Evolutionary conservation across 2,329 filamentous ascomycete genomes (phyloP).

Genomic region (Ceratocystis albifundus): DNA sequence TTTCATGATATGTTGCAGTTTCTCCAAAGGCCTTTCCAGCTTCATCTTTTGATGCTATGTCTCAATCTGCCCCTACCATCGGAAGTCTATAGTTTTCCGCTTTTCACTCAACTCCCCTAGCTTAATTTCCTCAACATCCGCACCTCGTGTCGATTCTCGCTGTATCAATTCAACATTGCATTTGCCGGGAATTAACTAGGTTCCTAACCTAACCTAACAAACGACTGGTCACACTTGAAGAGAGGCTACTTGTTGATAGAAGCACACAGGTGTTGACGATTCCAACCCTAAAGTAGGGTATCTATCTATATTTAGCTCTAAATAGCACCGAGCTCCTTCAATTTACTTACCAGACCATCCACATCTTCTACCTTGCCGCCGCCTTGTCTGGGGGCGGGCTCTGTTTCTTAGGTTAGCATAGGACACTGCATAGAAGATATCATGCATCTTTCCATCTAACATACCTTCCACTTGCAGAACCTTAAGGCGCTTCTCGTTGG

Average conservation of each 20-base stretch:
- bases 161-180: too few species aligned
- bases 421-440: constrained; percentile 17
- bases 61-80: too few species aligned
- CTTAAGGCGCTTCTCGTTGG: constrained; percentile 67
- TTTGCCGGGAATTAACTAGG: too few species aligned
- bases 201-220: background rate
- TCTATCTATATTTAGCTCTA: constrained; percentile 33
- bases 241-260: too few species aligned
- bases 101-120: background rate
- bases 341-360: constrained; percentile 79
- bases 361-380: constrained; percentile 97
- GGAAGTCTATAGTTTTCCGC: too few species aligned
- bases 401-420: constrained; percentile 33
- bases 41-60: too few species aligned
- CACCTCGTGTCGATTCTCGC: too few species aligned
- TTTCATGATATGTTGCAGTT: too few species aligned
- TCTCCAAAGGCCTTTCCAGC: too few species aligned
- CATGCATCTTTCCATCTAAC: constrained; percentile 29
- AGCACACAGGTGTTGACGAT: background rate
- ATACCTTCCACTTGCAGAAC: constrained; percentile 75
- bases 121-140: background rate
- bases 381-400: constrained; percentile 77
- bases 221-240: background rate
- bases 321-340: constrained; percentile 91
- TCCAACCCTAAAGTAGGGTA: background rate